These are phyloP conservation scores for Capsicum rhomboideum DNA, from an alignment of 257 asterid genomes.

Conservation along the genomic window DNA sequence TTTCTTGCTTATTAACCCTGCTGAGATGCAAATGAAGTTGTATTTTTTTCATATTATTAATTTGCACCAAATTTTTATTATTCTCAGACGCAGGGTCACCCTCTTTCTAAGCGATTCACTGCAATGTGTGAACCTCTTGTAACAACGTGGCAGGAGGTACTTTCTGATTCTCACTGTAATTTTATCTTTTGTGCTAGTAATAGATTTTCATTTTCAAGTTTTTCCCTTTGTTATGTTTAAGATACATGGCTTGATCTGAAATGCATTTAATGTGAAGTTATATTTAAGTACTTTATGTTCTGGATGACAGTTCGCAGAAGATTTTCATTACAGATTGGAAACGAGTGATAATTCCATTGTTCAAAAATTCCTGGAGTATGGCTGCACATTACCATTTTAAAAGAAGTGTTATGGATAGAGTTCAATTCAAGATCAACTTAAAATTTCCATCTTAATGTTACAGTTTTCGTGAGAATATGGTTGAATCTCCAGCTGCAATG, in stretches of 20 bases:
- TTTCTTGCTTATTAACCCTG: background rate
- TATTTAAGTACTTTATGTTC: background rate
- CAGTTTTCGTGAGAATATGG: slow-evolving; percentile 80
- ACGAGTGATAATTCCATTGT: slow-evolving; percentile 89
- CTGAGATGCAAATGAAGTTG: background rate
- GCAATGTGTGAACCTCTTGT: slow-evolving; percentile 78
- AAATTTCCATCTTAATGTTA: slow-evolving; percentile 12
- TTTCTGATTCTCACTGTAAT: background rate
- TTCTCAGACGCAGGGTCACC: slow-evolving; percentile 68
- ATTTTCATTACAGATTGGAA: slow-evolving; percentile 87
- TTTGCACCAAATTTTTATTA: background rate
- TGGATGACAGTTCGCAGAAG: slow-evolving; percentile 68
- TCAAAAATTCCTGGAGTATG: slow-evolving; percentile 88
- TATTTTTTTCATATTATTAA: background rate
- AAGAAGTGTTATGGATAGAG: background rate
- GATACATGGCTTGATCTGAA: background rate
- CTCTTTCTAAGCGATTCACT: slow-evolving; percentile 54
- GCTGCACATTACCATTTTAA: background rate
- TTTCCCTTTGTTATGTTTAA: background rate
- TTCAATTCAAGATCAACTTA: background rate
- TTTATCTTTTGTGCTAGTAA: background rate
- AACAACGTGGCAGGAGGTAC: slow-evolving; percentile 82
- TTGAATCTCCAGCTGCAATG: slow-evolving; percentile 84
- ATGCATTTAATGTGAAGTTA: background rate
- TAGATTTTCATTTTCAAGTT: background rate